Base-by-base conservation (phyloP, 2,329 filamentous ascomycete genomes). In the Monosporascus sp. region DNA sequence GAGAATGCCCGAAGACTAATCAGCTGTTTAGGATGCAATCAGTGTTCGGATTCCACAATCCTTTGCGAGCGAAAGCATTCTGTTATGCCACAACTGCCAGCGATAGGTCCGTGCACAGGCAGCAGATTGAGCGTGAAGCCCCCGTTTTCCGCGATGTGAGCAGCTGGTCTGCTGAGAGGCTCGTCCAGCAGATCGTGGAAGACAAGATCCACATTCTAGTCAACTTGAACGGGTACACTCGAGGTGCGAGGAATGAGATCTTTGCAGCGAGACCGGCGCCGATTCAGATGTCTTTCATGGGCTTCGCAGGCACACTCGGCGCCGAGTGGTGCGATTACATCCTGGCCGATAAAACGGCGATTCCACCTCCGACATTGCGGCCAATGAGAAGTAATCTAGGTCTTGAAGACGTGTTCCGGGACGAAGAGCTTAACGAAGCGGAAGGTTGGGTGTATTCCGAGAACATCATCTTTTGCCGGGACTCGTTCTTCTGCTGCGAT, bases 271-370 rank as follows among this genome's bases (percentile, higher is more conserved):
- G 95, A 26, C 91, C 94, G 17, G 91, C 92, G 2, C 94, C 94
- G 0, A 91, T 99, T 44, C 94, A 99, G 61, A 99, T 99, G 94
- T 96, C 94, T 0, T 99, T 99, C 65, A 99, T 99, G 94, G 94
- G 94, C 0, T 99, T 99, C 68, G 94, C 94, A 0, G 94, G 94
- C 9, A 97, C 93, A 0, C 76, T 99, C 1, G 94, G 94, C 6
- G 94, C 94, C 3, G 94, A 99, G 68, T 99, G 94, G 94, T 99
- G 94, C 63, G 94, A 99, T 68, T 99, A 99, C 65, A 85, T 99
- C 17, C 81, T 97, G 26, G 92, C 94, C 3, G 94, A 99, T 65
- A 79, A 88, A 49, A 93, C 88, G 1, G 91, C 94, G 0, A 87
- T 99, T 51, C 94, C 94, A 1, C 80, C 79, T 0, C 82, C 85